A percentile compares a stretch with the other conserved stretches of the same genome.
Evolutionary conservation across 495 filamentous ascomycete species (phyloP).

Genomic region (Tuber magnatum): DNA sequence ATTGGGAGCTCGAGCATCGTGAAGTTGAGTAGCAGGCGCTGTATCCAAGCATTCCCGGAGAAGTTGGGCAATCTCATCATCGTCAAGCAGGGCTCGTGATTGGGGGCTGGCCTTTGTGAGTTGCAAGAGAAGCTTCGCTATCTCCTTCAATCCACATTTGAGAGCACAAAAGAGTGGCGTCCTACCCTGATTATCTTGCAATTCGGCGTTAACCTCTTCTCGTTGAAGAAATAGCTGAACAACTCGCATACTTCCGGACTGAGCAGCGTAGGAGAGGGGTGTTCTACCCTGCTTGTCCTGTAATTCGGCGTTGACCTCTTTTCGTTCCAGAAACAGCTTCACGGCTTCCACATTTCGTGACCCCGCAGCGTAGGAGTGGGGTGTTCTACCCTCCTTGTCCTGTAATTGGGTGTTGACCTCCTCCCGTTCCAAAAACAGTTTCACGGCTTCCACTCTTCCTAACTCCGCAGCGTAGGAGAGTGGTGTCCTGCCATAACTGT

Average conservation of each 20-base stretch:
- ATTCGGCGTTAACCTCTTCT: constrained; percentile 18
- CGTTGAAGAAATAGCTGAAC: constrained; percentile 35
- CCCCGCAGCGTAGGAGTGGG: constrained; percentile 44
- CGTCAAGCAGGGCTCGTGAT: too few species aligned
- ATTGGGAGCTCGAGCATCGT: too few species aligned
- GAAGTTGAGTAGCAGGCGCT: too few species aligned
- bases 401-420: constrained; percentile 20
- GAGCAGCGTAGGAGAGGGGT: constrained; percentile 39
- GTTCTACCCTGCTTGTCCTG: constrained; percentile 23
- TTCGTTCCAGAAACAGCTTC: background rate
- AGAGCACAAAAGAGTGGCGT: constrained; percentile 44
- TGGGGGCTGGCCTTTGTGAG: too few species aligned
- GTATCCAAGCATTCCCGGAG: too few species aligned
- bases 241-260: constrained; percentile 26
- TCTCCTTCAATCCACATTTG: constrained; percentile 40
- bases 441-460: constrained; percentile 35
- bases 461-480: constrained; percentile 36
- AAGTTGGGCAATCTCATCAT: too few species aligned
- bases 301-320: constrained; percentile 12
- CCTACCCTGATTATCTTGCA: constrained; percentile 27
- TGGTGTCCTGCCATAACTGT: constrained; percentile 9
- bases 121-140: constrained; percentile 29
- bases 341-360: constrained; percentile 39
- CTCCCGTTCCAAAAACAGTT: constrained; percentile 30
- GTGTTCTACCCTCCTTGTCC: constrained; percentile 37